Percentiles rank a stretch among this genome's conserved stretches.
These are phyloP conservation scores for Sisymbrium irio DNA, from an alignment of 345 rosid species.

Conservation along the genomic window DNA sequence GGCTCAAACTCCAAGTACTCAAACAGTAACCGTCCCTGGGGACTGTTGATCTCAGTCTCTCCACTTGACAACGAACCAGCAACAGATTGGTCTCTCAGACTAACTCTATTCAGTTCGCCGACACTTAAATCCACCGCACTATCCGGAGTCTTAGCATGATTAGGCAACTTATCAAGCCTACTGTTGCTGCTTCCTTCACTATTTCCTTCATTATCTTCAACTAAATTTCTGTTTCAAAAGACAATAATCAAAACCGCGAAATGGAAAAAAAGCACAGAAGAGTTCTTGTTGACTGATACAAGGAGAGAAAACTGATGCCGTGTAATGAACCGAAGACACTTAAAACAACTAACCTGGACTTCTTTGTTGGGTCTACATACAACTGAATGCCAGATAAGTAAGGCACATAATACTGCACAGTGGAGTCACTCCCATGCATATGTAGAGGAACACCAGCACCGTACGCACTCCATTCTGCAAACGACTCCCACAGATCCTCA, in stretches of 20 bases:
- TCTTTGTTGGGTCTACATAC: constrained; percentile 54
- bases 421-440: constrained; percentile 67
- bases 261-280: neutral
- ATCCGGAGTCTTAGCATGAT: constrained; percentile 37
- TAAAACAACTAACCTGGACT: constrained; percentile 47
- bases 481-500: constrained; percentile 83
- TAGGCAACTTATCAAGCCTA: constrained; percentile 43
- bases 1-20: constrained; percentile 76
- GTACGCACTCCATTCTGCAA: constrained; percentile 89
- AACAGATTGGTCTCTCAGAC: constrained; percentile 40
- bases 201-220: constrained; percentile 68
- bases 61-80: constrained; percentile 53
- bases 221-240: constrained; percentile 46
- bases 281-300: neutral
- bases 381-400: constrained; percentile 89
- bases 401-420: constrained; percentile 87
- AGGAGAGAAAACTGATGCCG: neutral
- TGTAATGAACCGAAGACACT: neutral
- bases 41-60: constrained; percentile 53
- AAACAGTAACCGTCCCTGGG: constrained; percentile 53
- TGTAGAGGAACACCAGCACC: constrained; percentile 87
- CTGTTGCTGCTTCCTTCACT: constrained; percentile 63
- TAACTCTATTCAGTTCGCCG: constrained; percentile 46
- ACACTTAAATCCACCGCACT: constrained; percentile 35
- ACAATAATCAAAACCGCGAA: neutral